A percentile compares a stretch with the other conserved stretches of the same genome.
Conservation (phyloP, 164 flowering plant genomes). For the Aristolochia contorta region DNA sequence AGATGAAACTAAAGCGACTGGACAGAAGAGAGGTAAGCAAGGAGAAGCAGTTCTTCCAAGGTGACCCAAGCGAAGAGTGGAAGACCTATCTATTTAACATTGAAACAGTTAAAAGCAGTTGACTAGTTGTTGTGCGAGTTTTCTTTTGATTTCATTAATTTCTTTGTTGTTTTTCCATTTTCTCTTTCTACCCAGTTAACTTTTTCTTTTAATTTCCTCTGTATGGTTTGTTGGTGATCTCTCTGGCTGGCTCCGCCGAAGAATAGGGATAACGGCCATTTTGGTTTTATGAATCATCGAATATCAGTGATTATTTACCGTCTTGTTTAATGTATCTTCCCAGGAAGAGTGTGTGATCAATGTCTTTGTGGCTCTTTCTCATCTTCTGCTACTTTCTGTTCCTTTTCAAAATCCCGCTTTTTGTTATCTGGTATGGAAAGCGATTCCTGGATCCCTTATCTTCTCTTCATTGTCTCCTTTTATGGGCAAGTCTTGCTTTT, state of each 20-base stretch:
- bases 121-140: not conserved
- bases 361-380: not conserved
- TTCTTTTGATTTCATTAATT: constrained; percentile 7
- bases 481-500: not conserved
- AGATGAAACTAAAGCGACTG: no score
- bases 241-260: not conserved
- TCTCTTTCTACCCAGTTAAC: not conserved
- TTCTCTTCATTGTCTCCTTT: not conserved
- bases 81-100: not conserved
- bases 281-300: constrained; percentile 4
- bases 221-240: constrained; percentile 5
- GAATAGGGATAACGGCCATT: not conserved
- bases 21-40: not conserved
- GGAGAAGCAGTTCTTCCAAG: not conserved
- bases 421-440: not conserved
- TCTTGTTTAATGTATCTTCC: not conserved
- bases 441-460: not conserved
- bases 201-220: not conserved
- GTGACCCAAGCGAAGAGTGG: constrained; percentile 2
- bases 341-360: no score
- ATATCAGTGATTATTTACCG: not conserved
- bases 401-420: not conserved
- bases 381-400: not conserved
- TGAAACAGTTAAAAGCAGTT: constrained; percentile 1
- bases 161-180: no score